phyloP scores from a whole-genome alignment of 2,329 filamentous ascomycete genomes.

The Tothia fuscella region DNA sequence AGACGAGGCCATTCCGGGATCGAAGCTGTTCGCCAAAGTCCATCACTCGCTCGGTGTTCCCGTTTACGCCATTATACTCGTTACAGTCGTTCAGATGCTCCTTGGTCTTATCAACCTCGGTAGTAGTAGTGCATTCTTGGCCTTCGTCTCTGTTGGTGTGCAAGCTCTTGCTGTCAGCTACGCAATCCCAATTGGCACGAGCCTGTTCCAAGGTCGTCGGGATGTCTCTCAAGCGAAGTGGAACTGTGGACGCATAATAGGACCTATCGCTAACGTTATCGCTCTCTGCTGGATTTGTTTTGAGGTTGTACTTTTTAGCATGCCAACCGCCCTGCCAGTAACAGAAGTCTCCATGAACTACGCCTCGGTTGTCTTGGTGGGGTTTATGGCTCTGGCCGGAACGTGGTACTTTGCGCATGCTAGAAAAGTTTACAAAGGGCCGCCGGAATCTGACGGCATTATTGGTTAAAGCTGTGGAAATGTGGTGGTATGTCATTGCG shows the following conservation, averaged over 20 bases:
- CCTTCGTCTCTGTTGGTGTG: conserved; percentile 43
- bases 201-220: conserved; percentile 23
- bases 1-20: conserved; percentile 58
- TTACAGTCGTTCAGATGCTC: conserved; percentile 36
- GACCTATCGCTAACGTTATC: conserved; percentile 6
- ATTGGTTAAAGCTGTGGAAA: neutral
- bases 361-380: conserved; percentile 29
- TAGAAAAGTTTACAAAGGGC: conserved; percentile 10
- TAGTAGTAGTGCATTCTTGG: conserved; percentile 35
- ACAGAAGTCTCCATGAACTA: conserved; percentile 32
- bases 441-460: conserved; percentile 7
- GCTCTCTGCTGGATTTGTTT: conserved; percentile 52
- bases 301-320: conserved; percentile 62
- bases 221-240: conserved; percentile 7
- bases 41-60: conserved; percentile 27
- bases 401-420: conserved; percentile 20
- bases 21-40: conserved; percentile 18
- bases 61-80: conserved; percentile 29
- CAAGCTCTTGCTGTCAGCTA: conserved; percentile 45
- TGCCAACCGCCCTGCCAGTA: conserved; percentile 43
- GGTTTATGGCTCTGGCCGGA: conserved; percentile 25
- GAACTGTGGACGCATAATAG: neutral
- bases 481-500: no score
- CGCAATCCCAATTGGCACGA: conserved; percentile 43
- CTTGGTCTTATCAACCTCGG: conserved; percentile 39